Percentiles rank a stretch among this genome's conserved stretches.
Evolutionary conservation across 1,139 yeast species (phyloP).

Genomic region (Arxiozyma slooffiae): DNA sequence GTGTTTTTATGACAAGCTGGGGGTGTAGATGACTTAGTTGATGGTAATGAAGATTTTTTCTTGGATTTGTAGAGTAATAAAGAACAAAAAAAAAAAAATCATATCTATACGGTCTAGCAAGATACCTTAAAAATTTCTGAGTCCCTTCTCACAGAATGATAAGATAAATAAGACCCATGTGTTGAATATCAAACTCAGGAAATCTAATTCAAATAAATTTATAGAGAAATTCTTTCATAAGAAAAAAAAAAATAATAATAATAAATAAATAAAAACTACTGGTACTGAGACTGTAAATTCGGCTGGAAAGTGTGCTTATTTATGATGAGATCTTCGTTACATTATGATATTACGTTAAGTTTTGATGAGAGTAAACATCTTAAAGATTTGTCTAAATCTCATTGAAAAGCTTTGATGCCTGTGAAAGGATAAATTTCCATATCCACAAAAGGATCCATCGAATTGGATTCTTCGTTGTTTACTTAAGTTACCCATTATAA

Average conservation of each 20-base stretch:
- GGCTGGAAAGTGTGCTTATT: constrained; percentile 69
- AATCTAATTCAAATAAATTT: constrained; percentile 59
- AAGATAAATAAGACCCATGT: constrained; percentile 90
- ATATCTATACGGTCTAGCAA: constrained; percentile 63
- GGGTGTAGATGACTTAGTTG: too few species aligned
- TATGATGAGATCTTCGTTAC: constrained; percentile 88
- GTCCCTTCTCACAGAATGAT: constrained; percentile 64
- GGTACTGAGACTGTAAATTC: constrained; percentile 80
- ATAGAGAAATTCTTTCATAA: constrained; percentile 93
- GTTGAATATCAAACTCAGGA: constrained; percentile 89
- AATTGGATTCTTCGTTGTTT: constrained; percentile 86
- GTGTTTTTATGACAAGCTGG: too few species aligned
- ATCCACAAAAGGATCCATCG: constrained; percentile 73
- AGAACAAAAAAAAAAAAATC: constrained; percentile 58
- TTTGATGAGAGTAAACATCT: constrained; percentile 42
- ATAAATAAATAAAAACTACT: constrained; percentile 61
- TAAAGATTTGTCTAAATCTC: constrained; percentile 48
- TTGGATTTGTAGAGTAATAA: too few species aligned
- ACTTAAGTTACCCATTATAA: constrained; percentile 68
- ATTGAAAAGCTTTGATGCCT: constrained; percentile 40
- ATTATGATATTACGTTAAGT: constrained; percentile 64
- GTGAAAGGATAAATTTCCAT: constrained; percentile 55
- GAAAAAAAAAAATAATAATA: too few species aligned
- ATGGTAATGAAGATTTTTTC: too few species aligned
- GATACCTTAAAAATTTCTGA: constrained; percentile 53